phyloP scores from a whole-genome alignment of 192 early-diverging fungal genomes.

The Rhizophagus prolifer region DNA sequence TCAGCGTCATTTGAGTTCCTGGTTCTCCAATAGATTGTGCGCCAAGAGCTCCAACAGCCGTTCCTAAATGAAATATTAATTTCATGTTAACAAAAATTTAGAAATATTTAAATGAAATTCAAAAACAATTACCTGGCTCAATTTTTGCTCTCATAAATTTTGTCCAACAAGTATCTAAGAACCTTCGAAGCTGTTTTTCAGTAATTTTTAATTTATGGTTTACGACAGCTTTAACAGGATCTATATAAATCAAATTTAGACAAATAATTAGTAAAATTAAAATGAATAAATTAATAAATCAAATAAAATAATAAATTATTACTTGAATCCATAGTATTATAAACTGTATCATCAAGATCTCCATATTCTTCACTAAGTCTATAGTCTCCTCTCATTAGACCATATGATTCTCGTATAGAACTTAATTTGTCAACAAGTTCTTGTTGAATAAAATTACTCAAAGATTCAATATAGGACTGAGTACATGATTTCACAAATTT shows the following conservation, averaged over 20 bases:
- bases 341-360: constrained; percentile 51
- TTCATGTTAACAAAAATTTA: neutral
- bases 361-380: constrained; percentile 56
- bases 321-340: constrained; percentile 33
- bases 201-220: constrained; percentile 74
- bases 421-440: constrained; percentile 59
- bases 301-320: neutral
- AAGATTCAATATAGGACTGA: constrained; percentile 59
- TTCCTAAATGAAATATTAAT: constrained; percentile 21
- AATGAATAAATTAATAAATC: neutral
- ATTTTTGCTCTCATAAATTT: constrained; percentile 92
- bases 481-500: constrained; percentile 40
- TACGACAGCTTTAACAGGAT: constrained; percentile 38
- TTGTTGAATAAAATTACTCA: constrained; percentile 58
- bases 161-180: constrained; percentile 71
- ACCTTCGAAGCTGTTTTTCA: constrained; percentile 65
- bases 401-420: constrained; percentile 52
- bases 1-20: constrained; percentile 99
- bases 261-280: neutral
- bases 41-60: constrained; percentile 95
- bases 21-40: constrained; percentile 98
- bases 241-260: neutral
- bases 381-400: constrained; percentile 49
- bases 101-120: too few species aligned
- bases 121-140: constrained; percentile 68